These are phyloP conservation scores for Medicago arabica DNA, from an alignment of 306 rosid species.

Conservation along the genomic window DNA sequence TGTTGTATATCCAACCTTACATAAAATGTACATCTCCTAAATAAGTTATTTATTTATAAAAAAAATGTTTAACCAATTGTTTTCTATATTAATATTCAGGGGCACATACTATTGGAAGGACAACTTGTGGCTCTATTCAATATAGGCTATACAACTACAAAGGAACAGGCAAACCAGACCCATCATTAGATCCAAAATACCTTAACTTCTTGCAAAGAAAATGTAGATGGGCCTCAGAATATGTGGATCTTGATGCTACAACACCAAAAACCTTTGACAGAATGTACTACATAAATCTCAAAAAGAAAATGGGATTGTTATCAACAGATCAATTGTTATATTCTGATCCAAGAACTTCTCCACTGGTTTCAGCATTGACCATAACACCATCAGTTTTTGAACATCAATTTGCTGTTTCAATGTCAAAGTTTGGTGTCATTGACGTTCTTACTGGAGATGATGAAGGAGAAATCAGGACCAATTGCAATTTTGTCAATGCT, in stretches of 20 bases:
- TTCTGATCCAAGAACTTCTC: conserved; percentile 69
- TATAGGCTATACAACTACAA: conserved; percentile 63
- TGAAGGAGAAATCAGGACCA: conserved; percentile 77
- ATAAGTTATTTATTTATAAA: too few species aligned
- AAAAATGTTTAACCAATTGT: not conserved
- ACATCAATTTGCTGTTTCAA: conserved; percentile 71
- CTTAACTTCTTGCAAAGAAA: conserved; percentile 71
- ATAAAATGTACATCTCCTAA: too few species aligned
- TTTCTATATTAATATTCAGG: conserved; percentile 44
- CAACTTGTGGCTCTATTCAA: conserved; percentile 72
- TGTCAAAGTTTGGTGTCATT: conserved; percentile 78
- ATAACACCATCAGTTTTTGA: conserved; percentile 46
- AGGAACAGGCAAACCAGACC: conserved; percentile 68
- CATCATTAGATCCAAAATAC: conserved; percentile 55
- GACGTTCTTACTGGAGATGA: conserved; percentile 59
- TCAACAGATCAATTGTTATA: conserved; percentile 61
- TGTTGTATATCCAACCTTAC: too few species aligned
- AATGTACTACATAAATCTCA: conserved; percentile 58
- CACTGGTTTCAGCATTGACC: conserved; percentile 60
- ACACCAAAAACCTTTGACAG: conserved; percentile 65
- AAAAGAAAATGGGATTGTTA: conserved; percentile 72
- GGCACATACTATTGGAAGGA: conserved; percentile 88
- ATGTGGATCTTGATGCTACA: conserved; percentile 77
- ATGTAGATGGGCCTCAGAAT: conserved; percentile 88
- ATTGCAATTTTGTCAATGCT: conserved; percentile 75